Evolutionary conservation across 345 rosid genomes (phyloP).

Genomic region (Pseudoturritis turrita): DNA sequence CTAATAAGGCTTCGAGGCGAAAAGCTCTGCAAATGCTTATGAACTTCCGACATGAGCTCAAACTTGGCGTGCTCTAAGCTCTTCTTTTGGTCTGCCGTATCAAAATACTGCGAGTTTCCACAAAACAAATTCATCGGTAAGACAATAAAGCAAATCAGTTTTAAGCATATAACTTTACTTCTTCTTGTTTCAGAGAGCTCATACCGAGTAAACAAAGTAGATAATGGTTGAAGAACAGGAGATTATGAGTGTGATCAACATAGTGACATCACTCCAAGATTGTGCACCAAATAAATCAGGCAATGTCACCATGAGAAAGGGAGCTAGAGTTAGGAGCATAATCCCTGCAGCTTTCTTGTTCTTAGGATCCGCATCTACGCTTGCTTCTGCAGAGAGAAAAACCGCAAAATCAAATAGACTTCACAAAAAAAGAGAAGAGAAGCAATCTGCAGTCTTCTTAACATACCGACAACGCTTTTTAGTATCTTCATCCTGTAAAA

Average conservation of each 20-base stretch:
- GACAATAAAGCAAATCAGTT: background rate
- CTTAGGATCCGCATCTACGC: constrained; percentile 33
- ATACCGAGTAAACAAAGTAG: constrained; percentile 35
- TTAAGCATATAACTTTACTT: background rate
- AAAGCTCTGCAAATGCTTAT: constrained; percentile 32
- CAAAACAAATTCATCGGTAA: background rate
- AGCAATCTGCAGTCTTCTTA: background rate
- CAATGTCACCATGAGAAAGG: constrained; percentile 30
- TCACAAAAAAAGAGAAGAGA: background rate
- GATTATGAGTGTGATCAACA: constrained; percentile 26
- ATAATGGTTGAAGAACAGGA: constrained; percentile 22
- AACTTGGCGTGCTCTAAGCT: constrained; percentile 32
- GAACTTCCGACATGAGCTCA: constrained; percentile 37
- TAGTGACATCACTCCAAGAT: constrained; percentile 19
- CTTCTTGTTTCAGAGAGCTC: background rate
- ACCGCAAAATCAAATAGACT: background rate
- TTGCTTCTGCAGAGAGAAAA: constrained; percentile 20
- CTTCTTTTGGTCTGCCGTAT: constrained; percentile 31
- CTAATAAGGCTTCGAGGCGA: constrained; percentile 29
- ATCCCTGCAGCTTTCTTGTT: constrained; percentile 34
- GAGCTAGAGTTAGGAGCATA: constrained; percentile 29
- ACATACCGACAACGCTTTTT: constrained; percentile 20
- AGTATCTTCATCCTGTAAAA: constrained; percentile 26
- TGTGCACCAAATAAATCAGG: constrained; percentile 27
- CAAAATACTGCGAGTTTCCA: constrained; percentile 22